Base-by-base conservation (phyloP, 306 rosid genomes). In the Corylus heterophylla region DNA sequence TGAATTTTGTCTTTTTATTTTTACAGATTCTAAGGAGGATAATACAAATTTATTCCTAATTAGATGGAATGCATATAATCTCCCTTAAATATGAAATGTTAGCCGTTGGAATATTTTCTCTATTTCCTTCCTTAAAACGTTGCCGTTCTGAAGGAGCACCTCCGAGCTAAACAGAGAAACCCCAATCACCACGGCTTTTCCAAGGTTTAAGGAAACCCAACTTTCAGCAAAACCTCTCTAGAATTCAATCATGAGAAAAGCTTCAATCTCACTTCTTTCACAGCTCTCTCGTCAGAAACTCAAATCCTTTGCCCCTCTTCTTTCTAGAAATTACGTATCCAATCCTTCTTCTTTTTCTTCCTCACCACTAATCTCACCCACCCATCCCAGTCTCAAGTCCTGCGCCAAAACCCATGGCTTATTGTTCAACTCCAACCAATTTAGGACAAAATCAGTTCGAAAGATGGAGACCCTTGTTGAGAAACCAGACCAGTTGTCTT, bases 381-480 rank as follows among this genome's bases (percentile, higher is more conserved):
- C 80, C 74, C 79, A 71, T 75, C 73, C 85, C 88, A 87, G 77
- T 75, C 73, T 86, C 88, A 87, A 79, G 35, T 81, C 81, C 55
- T 87, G 81, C 88, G 45, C 85, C 58, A 80, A 75, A 86, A 74
- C 27, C 69, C 80, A 84, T 63, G 89, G 78, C 25, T 68, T 85
- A 73, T 74, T 87, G 51, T 84, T 44, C 71, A 75, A 67, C 75
- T 81, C 20, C 88, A 83, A 54, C 54, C 86, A 49, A 25, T 89
- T 85, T 58, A 74, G 75, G 37, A 50, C 86, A 54, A 83, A 71
- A 78, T 87, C 89, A 74, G 88, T 54, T 83, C 97, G 88, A 37
- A 83, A 76, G 76, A 82, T 86, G 78, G 75, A 70, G 22, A 92
- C 97, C 79, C 85, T 87, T 7, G 88, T 89, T 18, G 89, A 79